These are phyloP conservation scores for Geum urbanum DNA, from an alignment of 306 rosid species.

Conservation along the genomic window DNA sequence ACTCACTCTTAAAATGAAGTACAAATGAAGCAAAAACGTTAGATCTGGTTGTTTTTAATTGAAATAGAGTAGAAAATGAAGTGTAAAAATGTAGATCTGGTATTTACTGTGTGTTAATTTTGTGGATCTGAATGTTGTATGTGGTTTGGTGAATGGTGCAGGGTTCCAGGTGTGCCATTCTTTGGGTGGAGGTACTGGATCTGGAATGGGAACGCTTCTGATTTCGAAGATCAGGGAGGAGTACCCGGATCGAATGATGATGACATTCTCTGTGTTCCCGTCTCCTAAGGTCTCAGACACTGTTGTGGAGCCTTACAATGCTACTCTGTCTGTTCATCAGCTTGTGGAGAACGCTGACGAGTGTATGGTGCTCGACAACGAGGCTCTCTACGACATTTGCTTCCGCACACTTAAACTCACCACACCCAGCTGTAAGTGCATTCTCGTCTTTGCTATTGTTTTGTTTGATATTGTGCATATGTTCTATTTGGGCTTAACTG, in stretches of 20 bases:
- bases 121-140: background rate
- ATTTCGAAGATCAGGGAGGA: constrained; percentile 47
- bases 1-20: background rate
- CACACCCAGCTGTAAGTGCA: constrained; percentile 39
- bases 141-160: background rate
- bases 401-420: constrained; percentile 42
- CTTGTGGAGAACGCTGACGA: constrained; percentile 45
- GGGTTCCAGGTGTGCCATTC: constrained; percentile 48
- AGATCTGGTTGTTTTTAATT: background rate
- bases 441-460: background rate
- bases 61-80: background rate
- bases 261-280: constrained; percentile 44
- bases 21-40: background rate
- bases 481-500: too few species aligned
- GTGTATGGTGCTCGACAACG: constrained; percentile 46
- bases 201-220: constrained; percentile 47
- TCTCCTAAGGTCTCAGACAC: constrained; percentile 48
- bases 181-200: constrained; percentile 45
- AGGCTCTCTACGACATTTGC: constrained; percentile 42
- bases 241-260: constrained; percentile 43
- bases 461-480: background rate
- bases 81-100: background rate
- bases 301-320: constrained; percentile 45
- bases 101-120: background rate
- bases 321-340: constrained; percentile 42